Conservation (phyloP, 371 early-diverging fungal genomes). For the Mortierella sp. region DNA sequence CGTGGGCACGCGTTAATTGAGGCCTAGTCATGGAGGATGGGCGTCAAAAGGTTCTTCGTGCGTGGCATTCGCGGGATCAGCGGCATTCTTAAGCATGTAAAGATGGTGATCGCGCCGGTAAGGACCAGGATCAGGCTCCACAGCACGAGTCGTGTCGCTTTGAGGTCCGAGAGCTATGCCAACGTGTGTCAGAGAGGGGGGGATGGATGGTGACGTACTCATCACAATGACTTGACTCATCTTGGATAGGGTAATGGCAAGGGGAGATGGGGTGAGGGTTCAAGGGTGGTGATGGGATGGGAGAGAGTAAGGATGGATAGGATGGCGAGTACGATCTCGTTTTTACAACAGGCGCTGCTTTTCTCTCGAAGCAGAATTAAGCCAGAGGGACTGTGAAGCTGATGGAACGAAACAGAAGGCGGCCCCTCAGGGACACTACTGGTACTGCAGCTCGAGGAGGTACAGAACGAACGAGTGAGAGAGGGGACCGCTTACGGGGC, state of each 20-base stretch:
- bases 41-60: background rate
- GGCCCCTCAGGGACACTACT: too few species aligned
- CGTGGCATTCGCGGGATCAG: background rate
- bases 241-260: slow-evolving; percentile 25
- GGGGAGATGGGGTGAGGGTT: slow-evolving; percentile 9
- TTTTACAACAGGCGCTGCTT: too few species aligned
- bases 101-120: background rate
- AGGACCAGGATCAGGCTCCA: too few species aligned
- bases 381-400: too few species aligned
- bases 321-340: too few species aligned
- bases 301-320: slow-evolving; percentile 8
- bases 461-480: too few species aligned
- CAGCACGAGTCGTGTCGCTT: background rate
- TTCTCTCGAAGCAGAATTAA: too few species aligned
- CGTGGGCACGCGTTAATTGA: background rate
- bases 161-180: background rate
- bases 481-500: too few species aligned
- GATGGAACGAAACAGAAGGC: too few species aligned
- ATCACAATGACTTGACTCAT: slow-evolving; percentile 81
- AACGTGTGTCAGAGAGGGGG: background rate
- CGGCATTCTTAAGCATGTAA: background rate
- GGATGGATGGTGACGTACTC: slow-evolving; percentile 60
- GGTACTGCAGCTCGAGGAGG: too few species aligned
- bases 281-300: slow-evolving; percentile 1
- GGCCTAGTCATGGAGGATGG: background rate